phyloP scores from a whole-genome alignment of 495 filamentous ascomycete genomes.

The Aspergillus olivimuriae region DNA sequence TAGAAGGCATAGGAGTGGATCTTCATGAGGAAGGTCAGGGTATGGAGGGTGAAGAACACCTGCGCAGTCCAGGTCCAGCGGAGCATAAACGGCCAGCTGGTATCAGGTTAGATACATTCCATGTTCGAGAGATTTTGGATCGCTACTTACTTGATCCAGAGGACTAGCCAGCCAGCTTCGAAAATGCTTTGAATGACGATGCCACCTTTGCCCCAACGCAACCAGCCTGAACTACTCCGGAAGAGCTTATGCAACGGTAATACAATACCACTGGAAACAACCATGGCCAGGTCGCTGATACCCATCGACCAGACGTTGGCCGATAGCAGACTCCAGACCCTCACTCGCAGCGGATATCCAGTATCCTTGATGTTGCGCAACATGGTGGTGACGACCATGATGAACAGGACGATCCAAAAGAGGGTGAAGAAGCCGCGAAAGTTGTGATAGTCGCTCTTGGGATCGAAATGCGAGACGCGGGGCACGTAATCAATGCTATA shows the following conservation, averaged over 20 bases:
- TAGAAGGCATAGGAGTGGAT: slow-evolving; percentile 98
- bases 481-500: slow-evolving; percentile 91
- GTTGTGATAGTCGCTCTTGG: slow-evolving; percentile 81
- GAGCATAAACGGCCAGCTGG: slow-evolving; percentile 75
- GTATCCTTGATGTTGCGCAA: slow-evolving; percentile 93
- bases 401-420: slow-evolving; percentile 93
- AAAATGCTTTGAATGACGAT: slow-evolving; percentile 75
- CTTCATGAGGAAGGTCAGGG: slow-evolving; percentile 91
- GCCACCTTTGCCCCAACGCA: slow-evolving; percentile 72
- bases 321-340: slow-evolving; percentile 82
- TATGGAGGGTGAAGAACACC: slow-evolving; percentile 89
- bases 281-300: slow-evolving; percentile 79
- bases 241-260: slow-evolving; percentile 72
- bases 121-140: background rate
- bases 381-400: slow-evolving; percentile 92
- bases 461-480: slow-evolving; percentile 96
- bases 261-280: slow-evolving; percentile 60
- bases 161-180: slow-evolving; percentile 68
- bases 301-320: slow-evolving; percentile 83
- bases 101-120: slow-evolving; percentile 17
- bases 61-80: slow-evolving; percentile 93
- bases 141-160: slow-evolving; percentile 68
- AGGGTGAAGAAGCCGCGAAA: slow-evolving; percentile 96
- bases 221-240: slow-evolving; percentile 41
- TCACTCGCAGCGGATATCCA: slow-evolving; percentile 71